Conservation (phyloP, 306 rosid genomes). For the Prunus padus region DNA sequence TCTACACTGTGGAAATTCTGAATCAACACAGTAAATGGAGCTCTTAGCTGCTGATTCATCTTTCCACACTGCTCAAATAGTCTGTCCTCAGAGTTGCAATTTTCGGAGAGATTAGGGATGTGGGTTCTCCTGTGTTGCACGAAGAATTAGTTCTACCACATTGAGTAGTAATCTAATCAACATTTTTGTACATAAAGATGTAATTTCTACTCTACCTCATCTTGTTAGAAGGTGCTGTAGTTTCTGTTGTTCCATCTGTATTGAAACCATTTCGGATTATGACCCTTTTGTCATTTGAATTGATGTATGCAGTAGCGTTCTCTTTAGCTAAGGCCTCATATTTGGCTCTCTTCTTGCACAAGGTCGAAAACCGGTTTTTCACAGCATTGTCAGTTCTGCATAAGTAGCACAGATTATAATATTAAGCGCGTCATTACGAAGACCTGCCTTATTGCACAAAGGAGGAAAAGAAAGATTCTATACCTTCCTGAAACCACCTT, state of each 20-base stretch:
- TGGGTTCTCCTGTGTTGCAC: slow-evolving; percentile 58
- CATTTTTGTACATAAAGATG: slow-evolving; percentile 16
- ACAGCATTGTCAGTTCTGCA: slow-evolving; percentile 99
- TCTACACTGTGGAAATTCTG: slow-evolving; percentile 56
- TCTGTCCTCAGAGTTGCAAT: slow-evolving; percentile 53
- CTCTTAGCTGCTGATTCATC: slow-evolving; percentile 56
- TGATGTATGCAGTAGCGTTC: slow-evolving; percentile 60
- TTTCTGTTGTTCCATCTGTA: slow-evolving; percentile 53
- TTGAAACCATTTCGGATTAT: slow-evolving; percentile 42
- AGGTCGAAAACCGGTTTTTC: slow-evolving; percentile 89
- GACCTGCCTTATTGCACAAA: neutral
- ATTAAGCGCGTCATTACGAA: neutral
- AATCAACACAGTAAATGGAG: slow-evolving; percentile 80
- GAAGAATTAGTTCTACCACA: slow-evolving; percentile 16
- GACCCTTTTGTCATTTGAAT: slow-evolving; percentile 71
- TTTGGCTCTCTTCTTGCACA: slow-evolving; percentile 99
- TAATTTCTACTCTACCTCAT: slow-evolving; percentile 56
- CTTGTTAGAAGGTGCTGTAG: slow-evolving; percentile 48
- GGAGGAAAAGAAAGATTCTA: slow-evolving; percentile 17
- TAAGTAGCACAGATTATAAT: slow-evolving; percentile 4
- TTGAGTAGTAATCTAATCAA: slow-evolving; percentile 10
- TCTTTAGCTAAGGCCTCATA: slow-evolving; percentile 90
- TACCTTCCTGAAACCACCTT: slow-evolving; percentile 99
- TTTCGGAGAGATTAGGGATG: slow-evolving; percentile 54
- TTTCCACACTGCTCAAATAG: slow-evolving; percentile 54